Evolutionary conservation across 345 rosid genomes (phyloP), one percentile per base, ranked within the genome.

Genomic region (Eucalyptus marginata): DNA sequence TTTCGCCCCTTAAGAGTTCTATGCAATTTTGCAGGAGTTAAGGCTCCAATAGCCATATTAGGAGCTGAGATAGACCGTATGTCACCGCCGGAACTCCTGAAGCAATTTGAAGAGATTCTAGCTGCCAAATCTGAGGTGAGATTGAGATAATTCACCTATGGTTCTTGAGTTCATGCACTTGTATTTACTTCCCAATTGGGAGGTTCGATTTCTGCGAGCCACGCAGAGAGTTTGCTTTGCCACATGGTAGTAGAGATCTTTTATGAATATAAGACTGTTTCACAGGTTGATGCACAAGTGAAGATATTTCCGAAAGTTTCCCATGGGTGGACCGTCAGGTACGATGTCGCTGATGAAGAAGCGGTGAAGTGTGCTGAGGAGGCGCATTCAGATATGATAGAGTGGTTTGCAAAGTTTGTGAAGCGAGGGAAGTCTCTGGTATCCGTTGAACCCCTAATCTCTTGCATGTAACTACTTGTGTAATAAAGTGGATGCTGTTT

Each of bases 261-360:
- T 5, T 96, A 98, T 83, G 97, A 93, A n/a, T 31, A 68, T 68
- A 3, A 20, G 81, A 5, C n/a, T 6, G 86, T 91, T 94, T 36
- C 62, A 13, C 90, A 95, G 98, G 95, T 95, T 54, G 94, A 92
- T 80, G 87, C 92, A 54, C 87, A 86, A 43, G 96, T 94, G 90
- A 97, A 95, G 94, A 94, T 96, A 87, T 95, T 94, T 90, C 97
- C 98, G 2, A 90, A 93, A 86, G 95, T 94, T 49, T 86, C 87
- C 7, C 98, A 96, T 17, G 98, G 98, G 31, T 97, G 98, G 98
- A 93, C 96, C 7, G 92, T 96, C 29, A 92, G 98, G 90, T 97
- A 94, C 90, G 83, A 91, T 6, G 88, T 18, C 4, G 91, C 91
- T 86, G 94, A 97, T 90, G 92, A 91, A 88, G 85, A 68, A 25